These are phyloP conservation scores for Lactarius sp. DNA, from an alignment of 768 basidiomycete species.

Conservation along the genomic window DNA sequence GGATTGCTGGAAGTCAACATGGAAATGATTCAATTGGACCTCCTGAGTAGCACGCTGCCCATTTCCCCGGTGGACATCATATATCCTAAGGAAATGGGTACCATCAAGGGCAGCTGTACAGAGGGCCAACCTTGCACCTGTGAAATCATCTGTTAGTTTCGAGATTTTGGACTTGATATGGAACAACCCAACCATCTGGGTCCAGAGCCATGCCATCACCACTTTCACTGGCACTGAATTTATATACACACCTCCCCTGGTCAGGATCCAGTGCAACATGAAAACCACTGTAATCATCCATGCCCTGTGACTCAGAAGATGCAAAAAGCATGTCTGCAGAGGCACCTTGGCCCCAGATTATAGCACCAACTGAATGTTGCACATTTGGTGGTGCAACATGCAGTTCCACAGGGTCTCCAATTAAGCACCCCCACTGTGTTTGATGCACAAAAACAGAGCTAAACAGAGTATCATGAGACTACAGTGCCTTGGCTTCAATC, in stretches of 20 bases:
- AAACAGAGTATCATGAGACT: background rate
- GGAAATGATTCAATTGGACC: slow-evolving; percentile 5
- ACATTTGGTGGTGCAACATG: slow-evolving; percentile 9
- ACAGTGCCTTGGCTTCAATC: background rate
- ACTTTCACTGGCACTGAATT: slow-evolving; percentile 14
- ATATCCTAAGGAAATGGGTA: slow-evolving; percentile 13
- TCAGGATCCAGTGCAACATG: slow-evolving; percentile 21
- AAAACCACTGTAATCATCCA: slow-evolving; percentile 12
- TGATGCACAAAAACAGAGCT: slow-evolving; percentile 17
- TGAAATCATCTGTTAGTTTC: background rate
- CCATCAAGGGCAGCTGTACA: slow-evolving; percentile 6
- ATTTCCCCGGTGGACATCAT: slow-evolving; percentile 19
- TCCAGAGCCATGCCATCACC: slow-evolving; percentile 25
- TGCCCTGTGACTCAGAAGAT: slow-evolving; percentile 22
- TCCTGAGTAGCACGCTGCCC: background rate
- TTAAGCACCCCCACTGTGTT: background rate
- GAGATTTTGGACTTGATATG: background rate
- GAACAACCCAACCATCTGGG: slow-evolving; percentile 13
- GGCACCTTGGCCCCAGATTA: slow-evolving; percentile 18
- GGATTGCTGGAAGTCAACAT: too few species aligned
- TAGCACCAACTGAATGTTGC: slow-evolving; percentile 19
- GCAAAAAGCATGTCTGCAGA: slow-evolving; percentile 21
- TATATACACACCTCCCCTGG: slow-evolving; percentile 4
- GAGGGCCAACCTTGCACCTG: slow-evolving; percentile 20
- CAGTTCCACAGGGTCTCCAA: slow-evolving; percentile 15